phyloP scores from a whole-genome alignment of 2,329 filamentous ascomycete genomes.

The Pseudocercospora fijiensis region DNA sequence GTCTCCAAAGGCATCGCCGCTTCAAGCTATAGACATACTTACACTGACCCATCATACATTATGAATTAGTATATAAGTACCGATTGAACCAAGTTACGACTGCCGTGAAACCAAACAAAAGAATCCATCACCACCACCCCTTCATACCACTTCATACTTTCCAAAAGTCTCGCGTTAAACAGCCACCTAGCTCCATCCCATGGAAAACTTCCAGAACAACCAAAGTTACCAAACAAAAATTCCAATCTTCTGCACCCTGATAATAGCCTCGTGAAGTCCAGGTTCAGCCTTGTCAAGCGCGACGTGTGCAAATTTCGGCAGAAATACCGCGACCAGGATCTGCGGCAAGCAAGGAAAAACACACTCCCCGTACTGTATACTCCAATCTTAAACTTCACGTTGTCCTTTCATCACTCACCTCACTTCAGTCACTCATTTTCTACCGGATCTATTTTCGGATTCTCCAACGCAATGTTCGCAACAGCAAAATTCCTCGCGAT shows the following conservation, averaged over 20 bases:
- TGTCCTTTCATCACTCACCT: no score
- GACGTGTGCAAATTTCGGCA: constrained; percentile 10
- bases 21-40: no score
- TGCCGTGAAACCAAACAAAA: no score
- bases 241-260: neutral
- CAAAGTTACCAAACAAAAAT: neutral
- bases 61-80: no score
- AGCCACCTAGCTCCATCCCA: neutral
- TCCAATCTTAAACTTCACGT: no score
- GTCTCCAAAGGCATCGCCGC: no score
- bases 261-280: neutral
- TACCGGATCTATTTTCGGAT: neutral
- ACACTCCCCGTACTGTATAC: no score
- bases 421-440: neutral
- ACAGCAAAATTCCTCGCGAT: neutral
- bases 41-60: no score
- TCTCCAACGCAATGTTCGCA: neutral
- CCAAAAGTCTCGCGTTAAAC: neutral
- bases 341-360: neutral
- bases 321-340: neutral
- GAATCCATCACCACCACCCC: neutral
- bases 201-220: neutral
- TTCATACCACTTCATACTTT: neutral
- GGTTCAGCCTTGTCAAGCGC: neutral
- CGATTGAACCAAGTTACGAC: no score